Percentiles rank a stretch among this genome's conserved stretches.
These are phyloP conservation scores for Salicornia ramosissima DNA, from an alignment of 148 eudicot species.

Conservation along the genomic window DNA sequence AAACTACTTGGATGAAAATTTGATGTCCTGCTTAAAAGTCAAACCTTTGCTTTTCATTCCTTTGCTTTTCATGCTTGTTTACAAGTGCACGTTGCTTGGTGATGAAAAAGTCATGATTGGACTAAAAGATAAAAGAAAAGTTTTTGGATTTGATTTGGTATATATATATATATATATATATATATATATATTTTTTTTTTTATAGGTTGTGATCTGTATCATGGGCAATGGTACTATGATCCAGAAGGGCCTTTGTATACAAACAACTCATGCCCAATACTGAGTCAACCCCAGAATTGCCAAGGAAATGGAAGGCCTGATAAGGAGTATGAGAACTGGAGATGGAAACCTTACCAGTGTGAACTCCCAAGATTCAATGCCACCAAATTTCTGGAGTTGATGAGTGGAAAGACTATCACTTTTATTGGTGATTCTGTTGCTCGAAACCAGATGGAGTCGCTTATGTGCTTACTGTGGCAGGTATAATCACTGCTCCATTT, in stretches of 20 bases:
- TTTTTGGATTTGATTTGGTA: no score
- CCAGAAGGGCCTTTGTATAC: slow-evolving; percentile 65
- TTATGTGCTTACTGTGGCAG: slow-evolving; percentile 95
- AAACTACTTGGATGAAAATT: background rate
- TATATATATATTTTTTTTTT: no score
- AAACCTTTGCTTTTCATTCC: background rate
- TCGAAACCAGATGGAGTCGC: slow-evolving; percentile 61
- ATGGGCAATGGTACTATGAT: slow-evolving; percentile 77
- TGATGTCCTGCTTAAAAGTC: background rate
- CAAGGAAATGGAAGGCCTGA: slow-evolving; percentile 98
- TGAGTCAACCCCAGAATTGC: slow-evolving; percentile 84
- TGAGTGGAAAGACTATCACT: slow-evolving; percentile 79
- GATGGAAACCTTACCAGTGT: slow-evolving; percentile 83
- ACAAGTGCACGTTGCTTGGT: background rate
- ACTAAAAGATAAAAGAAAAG: no score
- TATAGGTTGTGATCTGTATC: slow-evolving; percentile 73
- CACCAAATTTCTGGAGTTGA: slow-evolving; percentile 59
- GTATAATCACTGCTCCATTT: slow-evolving; percentile 18
- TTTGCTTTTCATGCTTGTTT: background rate
- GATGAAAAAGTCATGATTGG: background rate
- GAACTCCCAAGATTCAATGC: slow-evolving; percentile 57
- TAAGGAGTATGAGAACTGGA: slow-evolving; percentile 88
- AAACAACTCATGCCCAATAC: slow-evolving; percentile 72
- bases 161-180: no score
- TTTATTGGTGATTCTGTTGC: slow-evolving; percentile 78